phyloP scores from a whole-genome alignment of 1,284 basidiomycete species.

The Malassezia yamatoensis region DNA sequence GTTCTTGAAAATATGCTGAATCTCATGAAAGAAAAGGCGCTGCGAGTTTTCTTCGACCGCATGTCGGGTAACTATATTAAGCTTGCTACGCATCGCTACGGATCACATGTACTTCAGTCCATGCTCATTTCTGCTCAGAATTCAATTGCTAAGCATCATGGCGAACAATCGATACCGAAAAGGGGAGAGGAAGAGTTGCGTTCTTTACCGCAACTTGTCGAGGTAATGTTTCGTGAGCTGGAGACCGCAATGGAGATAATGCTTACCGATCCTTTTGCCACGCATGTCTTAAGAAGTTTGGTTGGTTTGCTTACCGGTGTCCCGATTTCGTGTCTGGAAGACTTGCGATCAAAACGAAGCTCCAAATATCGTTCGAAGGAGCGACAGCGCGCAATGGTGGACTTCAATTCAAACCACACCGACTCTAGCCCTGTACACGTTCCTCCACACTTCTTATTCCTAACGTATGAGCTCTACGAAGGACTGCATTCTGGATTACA shows the following conservation, averaged over 20 bases:
- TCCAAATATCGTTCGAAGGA: slow-evolving; percentile 34
- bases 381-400: slow-evolving; percentile 16
- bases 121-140: slow-evolving; percentile 19
- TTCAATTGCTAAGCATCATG: neutral
- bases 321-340: slow-evolving; percentile 18
- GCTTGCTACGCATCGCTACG: slow-evolving; percentile 39
- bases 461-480: slow-evolving; percentile 7
- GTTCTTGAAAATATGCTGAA: slow-evolving; percentile 37
- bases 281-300: slow-evolving; percentile 8
- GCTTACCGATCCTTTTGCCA: slow-evolving; percentile 10
- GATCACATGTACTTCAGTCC: slow-evolving; percentile 42
- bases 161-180: neutral
- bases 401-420: neutral
- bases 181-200: slow-evolving; percentile 5
- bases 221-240: slow-evolving; percentile 12
- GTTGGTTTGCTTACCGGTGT: slow-evolving; percentile 26
- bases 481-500: slow-evolving; percentile 12
- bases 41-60: slow-evolving; percentile 41
- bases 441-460: slow-evolving; percentile 16
- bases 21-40: slow-evolving; percentile 25
- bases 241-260: slow-evolving; percentile 4
- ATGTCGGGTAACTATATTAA: slow-evolving; percentile 28
- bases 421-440: slow-evolving; percentile 16
- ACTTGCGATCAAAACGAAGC: slow-evolving; percentile 30
- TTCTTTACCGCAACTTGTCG: slow-evolving; percentile 6